Evolutionary conservation across 495 filamentous ascomycete genomes (phyloP), one percentile per base, ranked within the genome.

Genomic region (Penicillium silybi): DNA sequence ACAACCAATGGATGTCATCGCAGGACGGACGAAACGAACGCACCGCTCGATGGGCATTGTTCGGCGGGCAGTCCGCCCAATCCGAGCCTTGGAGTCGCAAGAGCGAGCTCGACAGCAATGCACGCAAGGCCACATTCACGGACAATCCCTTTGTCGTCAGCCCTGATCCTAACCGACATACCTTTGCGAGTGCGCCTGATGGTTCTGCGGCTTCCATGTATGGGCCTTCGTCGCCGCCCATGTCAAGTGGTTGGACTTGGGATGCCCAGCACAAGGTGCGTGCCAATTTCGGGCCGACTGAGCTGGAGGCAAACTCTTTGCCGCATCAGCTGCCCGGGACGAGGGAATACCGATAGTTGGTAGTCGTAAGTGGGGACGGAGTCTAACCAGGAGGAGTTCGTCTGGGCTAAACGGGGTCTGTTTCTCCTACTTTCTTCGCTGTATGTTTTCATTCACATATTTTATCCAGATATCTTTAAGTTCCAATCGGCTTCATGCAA

Each of bases 1-100:
- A 70, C 39, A 50, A 50, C n/a, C 53, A 72, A 35, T 72, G 71
- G 70, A 59, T 69, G 53, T 65, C 65, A 0, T 70, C 67, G 0
- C 44, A 66, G 43, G 66, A 67, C 32, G 66, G 61, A 1, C 61
- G 65, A 22, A 61, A 57, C 15, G 66, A 71, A 27, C 61, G 66
- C 2, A 70, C 68, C 0, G 61, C 64, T 1, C 54, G 53, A 4
- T 71, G 68, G 68, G 65, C 68, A 10, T 16, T 69, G 10, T 64
- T 68, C 50, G 47, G 44, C 35, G 8, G 54, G 41, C 6, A 44
- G 42, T 39, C 26, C 26, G 5, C 26, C 5, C 26, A 6, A 29
- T 29, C 26, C 26, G 44, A 44, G 41, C 23, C 27, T 19, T 26
- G 37, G 13, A 45, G 45, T 29, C 50, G 44, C 10, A 61, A 62